These are phyloP conservation scores for Dactylellina leptospora DNA, from an alignment of 2,329 filamentous ascomycete species.

Conservation along the genomic window DNA sequence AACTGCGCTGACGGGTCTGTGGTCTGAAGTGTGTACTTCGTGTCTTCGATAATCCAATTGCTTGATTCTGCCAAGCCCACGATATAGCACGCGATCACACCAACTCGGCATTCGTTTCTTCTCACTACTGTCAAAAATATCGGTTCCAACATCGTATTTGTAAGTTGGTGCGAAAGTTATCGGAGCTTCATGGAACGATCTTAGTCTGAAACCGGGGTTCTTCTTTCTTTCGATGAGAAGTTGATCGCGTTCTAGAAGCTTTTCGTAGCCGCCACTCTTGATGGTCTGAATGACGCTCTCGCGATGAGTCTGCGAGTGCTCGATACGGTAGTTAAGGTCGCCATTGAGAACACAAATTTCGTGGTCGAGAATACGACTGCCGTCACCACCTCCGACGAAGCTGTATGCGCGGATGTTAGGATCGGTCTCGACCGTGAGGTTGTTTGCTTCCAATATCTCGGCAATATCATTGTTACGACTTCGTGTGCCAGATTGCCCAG, in stretches of 20 bases:
- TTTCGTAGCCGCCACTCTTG: conserved; percentile 78
- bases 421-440: conserved; percentile 78
- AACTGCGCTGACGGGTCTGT: conserved; percentile 85
- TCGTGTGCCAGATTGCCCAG: conserved; percentile 88
- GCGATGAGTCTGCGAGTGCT: conserved; percentile 84
- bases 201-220: conserved; percentile 87
- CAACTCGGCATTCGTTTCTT: conserved; percentile 94
- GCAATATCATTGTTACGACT: conserved; percentile 92
- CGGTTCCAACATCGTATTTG: conserved; percentile 96
- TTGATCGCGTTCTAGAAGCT: conserved; percentile 92
- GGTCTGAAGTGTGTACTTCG: conserved; percentile 89
- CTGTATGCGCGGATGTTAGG: conserved; percentile 74
- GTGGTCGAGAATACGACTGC: conserved; percentile 92
- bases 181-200: conserved; percentile 86
- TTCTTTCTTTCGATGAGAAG: conserved; percentile 86
- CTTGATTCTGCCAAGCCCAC: conserved; percentile 80
- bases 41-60: conserved; percentile 88
- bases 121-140: conserved; percentile 92
- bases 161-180: conserved; percentile 96
- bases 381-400: conserved; percentile 91
- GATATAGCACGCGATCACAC: conserved; percentile 93
- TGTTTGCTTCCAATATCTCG: conserved; percentile 80
- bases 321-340: conserved; percentile 97
- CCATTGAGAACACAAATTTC: conserved; percentile 97
- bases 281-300: conserved; percentile 90